phyloP scores from a whole-genome alignment of 768 basidiomycete genomes.

The Solioccasus polychromus region DNA sequence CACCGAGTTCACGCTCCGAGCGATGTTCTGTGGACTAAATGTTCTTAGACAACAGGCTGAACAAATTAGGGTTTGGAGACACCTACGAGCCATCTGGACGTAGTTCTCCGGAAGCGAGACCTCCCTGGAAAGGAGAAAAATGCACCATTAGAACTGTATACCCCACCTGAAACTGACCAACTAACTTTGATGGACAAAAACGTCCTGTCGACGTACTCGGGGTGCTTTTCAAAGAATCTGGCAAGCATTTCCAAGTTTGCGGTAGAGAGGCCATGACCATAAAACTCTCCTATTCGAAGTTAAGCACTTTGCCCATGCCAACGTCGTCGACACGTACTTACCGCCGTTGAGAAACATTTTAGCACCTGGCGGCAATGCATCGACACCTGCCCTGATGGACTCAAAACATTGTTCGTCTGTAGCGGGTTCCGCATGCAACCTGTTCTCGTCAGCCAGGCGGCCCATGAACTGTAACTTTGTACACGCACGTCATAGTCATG shows the following conservation, averaged over 20 bases:
- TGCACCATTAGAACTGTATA: slow-evolving; percentile 26
- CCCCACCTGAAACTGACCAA: not conserved
- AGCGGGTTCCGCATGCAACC: slow-evolving; percentile 40
- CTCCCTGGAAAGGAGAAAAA: slow-evolving; percentile 12
- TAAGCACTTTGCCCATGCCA: not conserved
- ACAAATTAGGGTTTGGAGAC: not conserved
- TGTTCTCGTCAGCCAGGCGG: not conserved
- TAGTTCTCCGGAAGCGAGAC: not conserved
- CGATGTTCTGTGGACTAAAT: slow-evolving; percentile 37
- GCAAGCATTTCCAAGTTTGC: slow-evolving; percentile 48
- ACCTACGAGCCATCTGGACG: slow-evolving; percentile 29
- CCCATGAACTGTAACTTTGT: too few species aligned
- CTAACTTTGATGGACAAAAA: slow-evolving; percentile 36
- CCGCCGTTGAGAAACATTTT: slow-evolving; percentile 55
- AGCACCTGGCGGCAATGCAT: slow-evolving; percentile 38
- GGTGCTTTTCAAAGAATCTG: slow-evolving; percentile 46
- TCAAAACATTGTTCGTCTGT: slow-evolving; percentile 61
- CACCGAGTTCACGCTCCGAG: slow-evolving; percentile 42
- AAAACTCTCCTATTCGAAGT: slow-evolving; percentile 52
- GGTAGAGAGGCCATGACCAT: slow-evolving; percentile 40
- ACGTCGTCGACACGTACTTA: too few species aligned
- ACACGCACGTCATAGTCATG: slow-evolving; percentile 54
- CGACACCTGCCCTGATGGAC: slow-evolving; percentile 52
- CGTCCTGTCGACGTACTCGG: slow-evolving; percentile 32
- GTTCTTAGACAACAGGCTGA: not conserved